Percentiles rank a stretch among this genome's conserved stretches.
These are phyloP conservation scores for Claviceps cyperi DNA, from an alignment of 2,329 filamentous ascomycete genomes.

Conservation along the genomic window DNA sequence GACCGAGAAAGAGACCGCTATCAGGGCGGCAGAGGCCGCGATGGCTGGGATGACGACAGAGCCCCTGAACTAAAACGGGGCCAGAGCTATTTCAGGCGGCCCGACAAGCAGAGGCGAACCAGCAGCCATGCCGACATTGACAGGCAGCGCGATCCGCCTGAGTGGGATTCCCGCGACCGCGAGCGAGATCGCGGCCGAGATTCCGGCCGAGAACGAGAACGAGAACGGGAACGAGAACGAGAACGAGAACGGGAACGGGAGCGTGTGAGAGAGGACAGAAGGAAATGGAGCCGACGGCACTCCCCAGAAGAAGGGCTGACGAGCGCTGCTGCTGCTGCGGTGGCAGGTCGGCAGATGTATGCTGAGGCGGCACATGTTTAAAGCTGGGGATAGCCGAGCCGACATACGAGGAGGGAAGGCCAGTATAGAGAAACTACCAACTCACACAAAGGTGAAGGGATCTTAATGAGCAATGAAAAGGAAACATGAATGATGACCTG, in stretches of 20 bases:
- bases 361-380: slow-evolving; percentile 21
- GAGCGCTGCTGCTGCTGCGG: slow-evolving; percentile 19
- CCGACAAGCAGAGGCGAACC: slow-evolving; percentile 27
- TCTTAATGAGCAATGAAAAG: no score
- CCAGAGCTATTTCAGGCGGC: slow-evolving; percentile 22
- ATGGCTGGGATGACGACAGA: slow-evolving; percentile 20
- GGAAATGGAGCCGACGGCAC: slow-evolving; percentile 21
- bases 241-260: slow-evolving; percentile 17
- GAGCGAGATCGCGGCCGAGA: slow-evolving; percentile 13
- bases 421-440: no score
- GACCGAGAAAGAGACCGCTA: slow-evolving; percentile 23
- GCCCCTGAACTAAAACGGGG: slow-evolving; percentile 18
- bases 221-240: slow-evolving; percentile 22
- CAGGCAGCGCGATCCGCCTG: slow-evolving; percentile 21
- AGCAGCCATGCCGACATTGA: slow-evolving; percentile 37
- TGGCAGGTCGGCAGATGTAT: slow-evolving; percentile 16
- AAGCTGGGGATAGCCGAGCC: neutral
- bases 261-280: slow-evolving; percentile 19
- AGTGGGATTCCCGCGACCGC: slow-evolving; percentile 16
- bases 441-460: no score
- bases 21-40: slow-evolving; percentile 18
- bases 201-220: slow-evolving; percentile 19
- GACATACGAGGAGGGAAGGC: neutral
- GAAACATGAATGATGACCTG: neutral
- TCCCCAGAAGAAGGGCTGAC: slow-evolving; percentile 17